Base-by-base conservation (phyloP, 2,329 filamentous ascomycete genomes). In the Byssothecium circinans region DNA sequence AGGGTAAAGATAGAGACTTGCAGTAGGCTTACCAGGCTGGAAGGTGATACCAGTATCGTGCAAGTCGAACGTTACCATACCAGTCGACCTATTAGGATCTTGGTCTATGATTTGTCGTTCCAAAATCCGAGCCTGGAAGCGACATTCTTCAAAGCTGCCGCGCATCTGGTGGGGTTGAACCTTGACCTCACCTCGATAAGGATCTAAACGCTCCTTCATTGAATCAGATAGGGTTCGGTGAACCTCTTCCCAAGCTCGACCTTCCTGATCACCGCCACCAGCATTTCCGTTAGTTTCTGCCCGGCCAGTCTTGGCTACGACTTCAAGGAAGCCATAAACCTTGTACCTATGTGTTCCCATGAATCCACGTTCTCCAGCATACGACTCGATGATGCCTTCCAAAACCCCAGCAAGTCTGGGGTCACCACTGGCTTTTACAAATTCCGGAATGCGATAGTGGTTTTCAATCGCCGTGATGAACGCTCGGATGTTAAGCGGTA, bases 281-380 rank as follows among this genome's bases (percentile, higher is more conserved):
- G 78, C 79, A 12, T 73, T 67, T 2, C 79, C 78, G 42, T 81
- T 81, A 0, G 78, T 81, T 49, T 79, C 78, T 0, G 78, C 75
- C 7, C 79, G 71, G 1, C 78, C 78, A 0, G 76, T 79, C 60
- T 81, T 81, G 29, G 74, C 75, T 0, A 78, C 78, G 4, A 81
- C 74, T 50, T 81, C 78, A 0, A 81, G 71, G 22, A 81, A 77
- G 1, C 78, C 79, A 52, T 80, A 81, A 4, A 81, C 78, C 55
- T 81, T 81, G 60, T 81, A 81, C 14, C 78, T 66, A 54, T 82
- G 79, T 0, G 75, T 76, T 4, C 79, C 78, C 78, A 81, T 80
- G 57, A 81, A 81, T 0, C 79, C 79, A 17, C 78, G 70, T 53
- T 81, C 78, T 0, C 79, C 79, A 0, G 77, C 76, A 52, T 81